A percentile compares a stretch with the other conserved stretches of the same genome.
Evolutionary conservation across 495 filamentous ascomycete species (phyloP).

Genomic region (Podospora conica): DNA sequence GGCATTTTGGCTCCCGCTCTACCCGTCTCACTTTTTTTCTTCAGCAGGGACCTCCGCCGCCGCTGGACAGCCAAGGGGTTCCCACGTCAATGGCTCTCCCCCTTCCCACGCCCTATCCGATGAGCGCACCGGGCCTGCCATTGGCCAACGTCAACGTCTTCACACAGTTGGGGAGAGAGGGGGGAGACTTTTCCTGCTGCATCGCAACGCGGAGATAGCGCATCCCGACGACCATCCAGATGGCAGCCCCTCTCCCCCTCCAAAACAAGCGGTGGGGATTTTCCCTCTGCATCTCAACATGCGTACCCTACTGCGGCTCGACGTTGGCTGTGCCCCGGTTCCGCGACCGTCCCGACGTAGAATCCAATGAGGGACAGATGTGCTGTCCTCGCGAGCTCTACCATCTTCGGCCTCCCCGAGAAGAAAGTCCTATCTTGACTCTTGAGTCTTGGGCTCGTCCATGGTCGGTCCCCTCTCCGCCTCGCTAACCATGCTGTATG

Average conservation of each 20-base stretch:
- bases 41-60: background rate
- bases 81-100: background rate
- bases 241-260: background rate
- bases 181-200: background rate
- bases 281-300: background rate
- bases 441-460: background rate
- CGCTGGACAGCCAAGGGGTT: background rate
- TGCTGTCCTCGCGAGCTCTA: background rate
- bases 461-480: background rate
- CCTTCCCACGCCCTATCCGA: background rate
- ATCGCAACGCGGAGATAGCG: background rate
- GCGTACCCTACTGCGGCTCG: background rate
- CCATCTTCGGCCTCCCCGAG: background rate
- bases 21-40: background rate
- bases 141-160: background rate
- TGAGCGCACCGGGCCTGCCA: background rate
- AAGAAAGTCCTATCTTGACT: background rate
- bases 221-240: background rate
- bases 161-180: background rate
- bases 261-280: background rate
- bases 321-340: background rate
- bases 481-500: background rate
- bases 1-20: background rate
- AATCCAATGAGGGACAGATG: background rate
- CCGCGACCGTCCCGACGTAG: background rate